These are phyloP conservation scores for Articulospora tetracladia DNA, from an alignment of 495 filamentous ascomycete genomes.

Conservation along the genomic window DNA sequence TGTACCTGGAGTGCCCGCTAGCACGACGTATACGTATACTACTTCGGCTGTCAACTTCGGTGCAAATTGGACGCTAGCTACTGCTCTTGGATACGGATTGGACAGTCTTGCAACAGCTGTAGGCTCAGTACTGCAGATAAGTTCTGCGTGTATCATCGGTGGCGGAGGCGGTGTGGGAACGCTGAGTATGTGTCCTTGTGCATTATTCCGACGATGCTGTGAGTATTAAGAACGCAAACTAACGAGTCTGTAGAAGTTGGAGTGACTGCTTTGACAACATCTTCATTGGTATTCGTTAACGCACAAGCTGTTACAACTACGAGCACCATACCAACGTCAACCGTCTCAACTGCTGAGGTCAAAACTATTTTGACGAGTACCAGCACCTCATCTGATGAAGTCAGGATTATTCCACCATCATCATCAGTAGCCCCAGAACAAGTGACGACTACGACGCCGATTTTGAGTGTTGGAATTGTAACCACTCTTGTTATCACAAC, in stretches of 20 bases:
- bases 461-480: background rate
- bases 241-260: background rate
- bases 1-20: background rate
- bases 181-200: background rate
- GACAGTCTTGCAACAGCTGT: conserved; percentile 3
- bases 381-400: background rate
- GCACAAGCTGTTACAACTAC: background rate
- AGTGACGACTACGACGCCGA: background rate
- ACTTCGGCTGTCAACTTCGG: background rate
- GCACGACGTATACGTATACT: conserved; percentile 1
- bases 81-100: background rate
- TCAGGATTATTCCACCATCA: background rate
- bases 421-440: background rate
- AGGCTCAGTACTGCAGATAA: background rate
- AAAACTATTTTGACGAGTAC: too few relatives aligned
- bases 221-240: background rate
- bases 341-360: background rate
- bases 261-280: background rate
- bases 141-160: background rate
- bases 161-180: conserved; percentile 1
- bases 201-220: background rate
- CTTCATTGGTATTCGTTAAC: background rate
- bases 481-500: background rate
- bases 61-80: background rate
- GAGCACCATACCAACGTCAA: background rate